Evolutionary conservation across 495 filamentous ascomycete species (phyloP).

Genomic region (Rusavskia elegans): DNA sequence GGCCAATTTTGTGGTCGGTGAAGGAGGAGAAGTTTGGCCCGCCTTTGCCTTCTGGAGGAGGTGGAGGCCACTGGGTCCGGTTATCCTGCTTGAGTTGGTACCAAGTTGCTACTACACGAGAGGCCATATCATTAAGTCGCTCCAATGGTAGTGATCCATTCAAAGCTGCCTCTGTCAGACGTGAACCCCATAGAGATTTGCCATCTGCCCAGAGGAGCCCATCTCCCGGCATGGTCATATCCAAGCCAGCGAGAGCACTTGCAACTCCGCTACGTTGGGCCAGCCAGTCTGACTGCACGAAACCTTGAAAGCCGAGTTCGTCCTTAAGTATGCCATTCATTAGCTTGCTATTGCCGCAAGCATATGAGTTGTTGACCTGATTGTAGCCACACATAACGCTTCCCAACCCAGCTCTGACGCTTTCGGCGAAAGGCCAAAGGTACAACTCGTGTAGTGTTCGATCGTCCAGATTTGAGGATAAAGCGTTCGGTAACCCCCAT

Average conservation of each 20-base stretch:
- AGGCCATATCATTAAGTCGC: conserved; percentile 85
- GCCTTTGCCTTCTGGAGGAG: conserved; percentile 40
- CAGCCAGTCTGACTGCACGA: conserved; percentile 86
- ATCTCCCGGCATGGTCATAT: conserved; percentile 95
- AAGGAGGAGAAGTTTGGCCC: conserved; percentile 87
- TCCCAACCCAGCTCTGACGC: conserved; percentile 71
- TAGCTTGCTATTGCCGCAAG: conserved; percentile 83
- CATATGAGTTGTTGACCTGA: conserved; percentile 78
- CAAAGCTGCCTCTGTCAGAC: conserved; percentile 60
- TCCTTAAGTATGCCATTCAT: conserved; percentile 90
- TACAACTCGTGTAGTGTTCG: conserved; percentile 73
- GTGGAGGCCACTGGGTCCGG: conserved; percentile 36
- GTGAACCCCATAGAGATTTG: conserved; percentile 61
- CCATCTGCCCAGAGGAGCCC: conserved; percentile 64
- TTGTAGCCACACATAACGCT: conserved; percentile 85
- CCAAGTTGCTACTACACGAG: conserved; percentile 81
- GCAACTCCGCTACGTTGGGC: conserved; percentile 72
- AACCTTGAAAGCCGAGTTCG: conserved; percentile 88
- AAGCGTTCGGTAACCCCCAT: conserved; percentile 55
- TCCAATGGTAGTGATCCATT: conserved; percentile 74
- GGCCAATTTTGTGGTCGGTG: conserved; percentile 55
- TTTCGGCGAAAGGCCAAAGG: conserved; percentile 80
- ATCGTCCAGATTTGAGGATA: conserved; percentile 73
- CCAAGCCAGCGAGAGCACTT: conserved; percentile 67
- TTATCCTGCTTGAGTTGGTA: conserved; percentile 80